phyloP scores from a whole-genome alignment of 164 flowering plant species.

The Taxillus chinensis region DNA sequence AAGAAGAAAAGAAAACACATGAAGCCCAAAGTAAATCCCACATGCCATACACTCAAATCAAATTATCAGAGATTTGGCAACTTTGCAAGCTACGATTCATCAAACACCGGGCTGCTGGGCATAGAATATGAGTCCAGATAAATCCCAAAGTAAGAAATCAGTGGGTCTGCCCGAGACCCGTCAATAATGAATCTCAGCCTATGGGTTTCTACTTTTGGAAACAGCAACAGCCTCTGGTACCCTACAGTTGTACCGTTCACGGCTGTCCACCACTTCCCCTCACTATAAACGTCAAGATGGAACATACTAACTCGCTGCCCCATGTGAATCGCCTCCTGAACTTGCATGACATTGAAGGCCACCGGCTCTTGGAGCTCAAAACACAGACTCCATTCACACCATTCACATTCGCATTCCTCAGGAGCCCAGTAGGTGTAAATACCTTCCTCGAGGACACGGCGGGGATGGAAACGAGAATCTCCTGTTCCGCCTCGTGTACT shows the following conservation, averaged over 20 bases:
- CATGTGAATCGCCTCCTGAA: constrained; percentile 93
- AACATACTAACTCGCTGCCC: constrained; percentile 66
- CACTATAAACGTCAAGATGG: constrained; percentile 46
- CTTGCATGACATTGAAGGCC: constrained; percentile 55
- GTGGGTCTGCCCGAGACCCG: constrained; percentile 61
- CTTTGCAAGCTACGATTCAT: too few relatives aligned
- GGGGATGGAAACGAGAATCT: constrained; percentile 32
- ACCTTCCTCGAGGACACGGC: constrained; percentile 47
- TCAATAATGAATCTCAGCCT: constrained; percentile 55
- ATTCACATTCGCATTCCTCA: constrained; percentile 24
- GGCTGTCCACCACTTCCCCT: constrained; percentile 42
- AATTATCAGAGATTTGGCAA: too few relatives aligned
- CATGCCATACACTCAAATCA: not conserved
- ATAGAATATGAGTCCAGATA: constrained; percentile 46
- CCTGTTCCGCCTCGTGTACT: constrained; percentile 47
- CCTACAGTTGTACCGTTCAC: constrained; percentile 72
- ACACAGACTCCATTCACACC: constrained; percentile 33
- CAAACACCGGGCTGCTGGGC: too few relatives aligned
- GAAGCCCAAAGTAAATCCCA: too few relatives aligned
- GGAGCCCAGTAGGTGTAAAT: constrained; percentile 83
- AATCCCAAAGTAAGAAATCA: constrained; percentile 58
- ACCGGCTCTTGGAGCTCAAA: constrained; percentile 34
- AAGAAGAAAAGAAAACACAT: too few relatives aligned
- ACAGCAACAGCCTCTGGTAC: constrained; percentile 52
- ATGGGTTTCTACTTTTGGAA: constrained; percentile 35